Evolutionary conservation across 108 stramenopile species (phyloP).

Genomic region (Fragilaria radians): DNA sequence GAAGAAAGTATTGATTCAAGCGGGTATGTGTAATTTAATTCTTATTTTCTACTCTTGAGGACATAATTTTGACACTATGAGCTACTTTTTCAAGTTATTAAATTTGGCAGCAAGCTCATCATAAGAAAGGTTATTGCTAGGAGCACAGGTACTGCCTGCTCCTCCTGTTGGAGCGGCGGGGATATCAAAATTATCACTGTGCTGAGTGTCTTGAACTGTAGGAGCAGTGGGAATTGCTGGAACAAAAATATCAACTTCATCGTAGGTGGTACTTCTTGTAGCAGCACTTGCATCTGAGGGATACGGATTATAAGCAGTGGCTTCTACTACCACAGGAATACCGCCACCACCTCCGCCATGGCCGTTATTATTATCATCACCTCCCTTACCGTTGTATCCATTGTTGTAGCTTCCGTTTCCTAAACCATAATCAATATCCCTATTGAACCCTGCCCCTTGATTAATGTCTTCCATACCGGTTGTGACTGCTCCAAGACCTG

Average conservation of each 20-base stretch:
- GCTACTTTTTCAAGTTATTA: constrained; percentile 49
- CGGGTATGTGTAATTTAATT: too few species aligned
- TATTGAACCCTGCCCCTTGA: background rate
- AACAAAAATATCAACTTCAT: constrained; percentile 55
- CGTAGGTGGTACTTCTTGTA: constrained; percentile 19
- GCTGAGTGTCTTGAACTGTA: constrained; percentile 11
- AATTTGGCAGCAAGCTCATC: constrained; percentile 73
- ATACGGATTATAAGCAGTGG: background rate
- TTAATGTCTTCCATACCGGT: background rate
- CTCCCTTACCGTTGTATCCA: background rate
- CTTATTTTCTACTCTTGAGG: too few species aligned
- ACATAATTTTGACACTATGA: too few species aligned
- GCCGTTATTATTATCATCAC: constrained; percentile 2
- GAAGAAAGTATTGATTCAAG: too few species aligned
- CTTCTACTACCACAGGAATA: constrained; percentile 3
- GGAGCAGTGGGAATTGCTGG: constrained; percentile 33
- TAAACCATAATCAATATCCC: background rate
- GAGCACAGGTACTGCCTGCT: constrained; percentile 15
- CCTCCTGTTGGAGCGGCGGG: constrained; percentile 9
- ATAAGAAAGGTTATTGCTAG: constrained; percentile 20
- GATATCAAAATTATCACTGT: constrained; percentile 9
- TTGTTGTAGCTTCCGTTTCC: background rate
- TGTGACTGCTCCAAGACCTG: constrained; percentile 35
- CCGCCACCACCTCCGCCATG: constrained; percentile 11
- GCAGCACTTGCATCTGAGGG: constrained; percentile 6